Evolutionary conservation across 345 rosid species (phyloP).

Genomic region (Eucalyptus tenuipes): DNA sequence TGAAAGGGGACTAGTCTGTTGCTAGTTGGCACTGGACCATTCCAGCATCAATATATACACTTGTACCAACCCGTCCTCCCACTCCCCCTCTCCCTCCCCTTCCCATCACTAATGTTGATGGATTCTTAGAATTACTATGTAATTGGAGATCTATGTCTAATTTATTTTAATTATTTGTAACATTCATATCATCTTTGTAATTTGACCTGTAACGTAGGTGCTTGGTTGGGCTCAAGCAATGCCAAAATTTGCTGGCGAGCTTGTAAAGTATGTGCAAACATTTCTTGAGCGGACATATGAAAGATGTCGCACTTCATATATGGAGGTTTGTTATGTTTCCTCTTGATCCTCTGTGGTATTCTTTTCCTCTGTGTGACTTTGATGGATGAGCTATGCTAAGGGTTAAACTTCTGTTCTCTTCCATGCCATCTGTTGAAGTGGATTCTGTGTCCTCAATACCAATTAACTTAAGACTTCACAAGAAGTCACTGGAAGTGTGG

Average conservation of each 20-base stretch:
- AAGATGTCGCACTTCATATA: slow-evolving; percentile 95
- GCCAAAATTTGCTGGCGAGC: slow-evolving; percentile 95
- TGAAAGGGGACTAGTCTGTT: not conserved
- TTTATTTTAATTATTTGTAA: not conserved
- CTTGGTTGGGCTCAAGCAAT: slow-evolving; percentile 99
- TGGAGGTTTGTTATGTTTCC: slow-evolving; percentile 43
- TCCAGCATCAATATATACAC: not conserved
- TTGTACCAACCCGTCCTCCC: not conserved
- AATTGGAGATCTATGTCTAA: not conserved
- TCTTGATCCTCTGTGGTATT: not conserved
- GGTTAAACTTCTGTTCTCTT: not conserved
- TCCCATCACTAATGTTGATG: not conserved
- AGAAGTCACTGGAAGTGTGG: not conserved
- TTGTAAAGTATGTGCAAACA: slow-evolving; percentile 88
- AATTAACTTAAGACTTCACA: not conserved
- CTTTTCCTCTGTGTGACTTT: not conserved
- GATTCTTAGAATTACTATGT: not conserved
- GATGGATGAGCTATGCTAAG: not conserved
- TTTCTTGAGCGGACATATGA: slow-evolving; percentile 96
- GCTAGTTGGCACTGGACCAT: not conserved
- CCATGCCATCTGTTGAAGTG: not conserved
- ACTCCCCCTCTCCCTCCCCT: not conserved
- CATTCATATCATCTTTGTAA: not conserved
- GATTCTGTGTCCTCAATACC: not conserved
- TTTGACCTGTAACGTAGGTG: slow-evolving; percentile 35